These are phyloP conservation scores for Kwoniella botswanensis DNA, from an alignment of 768 basidiomycete species.

Conservation along the genomic window DNA sequence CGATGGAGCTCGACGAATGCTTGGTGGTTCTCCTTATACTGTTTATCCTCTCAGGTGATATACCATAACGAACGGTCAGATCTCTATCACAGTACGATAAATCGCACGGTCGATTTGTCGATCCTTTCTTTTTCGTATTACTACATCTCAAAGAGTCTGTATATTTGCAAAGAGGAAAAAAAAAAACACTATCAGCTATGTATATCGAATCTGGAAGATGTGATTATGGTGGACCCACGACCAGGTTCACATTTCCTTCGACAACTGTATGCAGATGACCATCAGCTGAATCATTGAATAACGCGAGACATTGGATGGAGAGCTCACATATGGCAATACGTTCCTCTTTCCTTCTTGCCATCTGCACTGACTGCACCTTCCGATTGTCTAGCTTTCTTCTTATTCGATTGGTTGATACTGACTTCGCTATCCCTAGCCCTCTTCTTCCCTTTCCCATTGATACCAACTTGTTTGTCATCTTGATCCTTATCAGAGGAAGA, in stretches of 20 bases:
- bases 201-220: too few relatives aligned
- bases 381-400: slow-evolving; percentile 7
- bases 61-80: slow-evolving; percentile 2
- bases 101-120: not conserved
- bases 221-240: slow-evolving; percentile 4
- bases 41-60: not conserved
- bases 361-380: slow-evolving; percentile 3
- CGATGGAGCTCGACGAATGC: not conserved
- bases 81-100: slow-evolving; percentile 7
- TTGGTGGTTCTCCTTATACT: not conserved
- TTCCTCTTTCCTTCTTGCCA: not conserved
- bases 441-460: slow-evolving; percentile 10
- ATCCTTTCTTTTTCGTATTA: slow-evolving; percentile 6
- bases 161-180: too few relatives aligned
- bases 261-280: not conserved
- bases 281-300: not conserved
- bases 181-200: too few relatives aligned
- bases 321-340: slow-evolving; percentile 16
- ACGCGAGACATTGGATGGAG: not conserved
- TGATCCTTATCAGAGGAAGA: slow-evolving; percentile 3
- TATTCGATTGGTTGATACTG: not conserved
- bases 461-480: not conserved
- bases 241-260: slow-evolving; percentile 5
- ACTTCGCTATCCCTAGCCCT: slow-evolving; percentile 13
- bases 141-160: slow-evolving; percentile 9